Base-by-base conservation (phyloP, 75 land plant genomes). In the Cryptomeria japonica region DNA sequence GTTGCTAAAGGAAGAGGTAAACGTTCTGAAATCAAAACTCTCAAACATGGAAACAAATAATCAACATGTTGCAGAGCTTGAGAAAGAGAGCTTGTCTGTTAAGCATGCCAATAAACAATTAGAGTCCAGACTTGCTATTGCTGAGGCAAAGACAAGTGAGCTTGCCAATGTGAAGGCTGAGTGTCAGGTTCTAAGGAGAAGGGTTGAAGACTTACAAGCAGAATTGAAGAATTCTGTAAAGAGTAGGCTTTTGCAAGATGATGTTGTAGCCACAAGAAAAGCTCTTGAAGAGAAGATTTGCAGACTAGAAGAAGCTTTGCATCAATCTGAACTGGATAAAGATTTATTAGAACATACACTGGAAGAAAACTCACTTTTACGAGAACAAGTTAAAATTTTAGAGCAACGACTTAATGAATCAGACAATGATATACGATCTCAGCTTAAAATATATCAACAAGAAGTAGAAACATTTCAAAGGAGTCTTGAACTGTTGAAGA, bases 351-450 rank as follows among this genome's bases (percentile, higher is more conserved):
- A 93, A 84, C 90, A 93, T 53, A 87, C 91, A 86, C 93, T 93
- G 36, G 87, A 90, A 49, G 92, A 95, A 78, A 92, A 94, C 88
- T 92, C 92, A 16, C 31, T 90, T 75, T 88, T 97, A 89, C 92
- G 92, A 70, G 92, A 92, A 44, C 94, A 95, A 80, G 89, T 98
- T 36, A 88, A 92, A 84, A 68, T 91, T 19, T 84, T 98, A 85
- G 96, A 98, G 88, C 94, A 95, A 84, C 94, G 95, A 32, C 94
- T 98, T 72, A 86, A 91, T 86, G 94, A 87, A 75, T 95, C 99
- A 85, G 99, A 98, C 90, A 90, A 92, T 42, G 95, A 95, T 49
- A 95, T 97, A 80, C 87, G 88, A 34, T 87, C 94, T 38, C 96
- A 94, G 86, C 77, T 97, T 76, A 78, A 91, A 80, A 85, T 93